Conservation (phyloP, 1,284 basidiomycete genomes). For the Ustilago shanxiensis region DNA sequence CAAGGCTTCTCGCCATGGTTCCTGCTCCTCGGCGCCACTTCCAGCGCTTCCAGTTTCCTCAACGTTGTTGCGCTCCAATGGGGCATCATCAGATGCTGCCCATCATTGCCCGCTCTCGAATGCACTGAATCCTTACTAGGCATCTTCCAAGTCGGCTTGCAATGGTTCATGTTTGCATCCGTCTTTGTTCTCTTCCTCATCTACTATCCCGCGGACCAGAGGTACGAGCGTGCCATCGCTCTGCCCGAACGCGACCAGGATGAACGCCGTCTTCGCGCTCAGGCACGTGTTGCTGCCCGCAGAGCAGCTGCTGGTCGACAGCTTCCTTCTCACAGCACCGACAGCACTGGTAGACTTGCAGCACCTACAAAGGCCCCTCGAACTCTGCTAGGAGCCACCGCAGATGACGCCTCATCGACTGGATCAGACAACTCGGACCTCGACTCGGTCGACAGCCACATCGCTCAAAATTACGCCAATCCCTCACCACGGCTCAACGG, state of each 20-base stretch:
- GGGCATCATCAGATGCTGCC: constrained; percentile 85
- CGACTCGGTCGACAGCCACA: constrained; percentile 66
- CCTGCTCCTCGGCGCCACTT: constrained; percentile 88
- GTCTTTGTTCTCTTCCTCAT: constrained; percentile 89
- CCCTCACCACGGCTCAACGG: constrained; percentile 1
- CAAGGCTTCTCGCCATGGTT: constrained; percentile 93
- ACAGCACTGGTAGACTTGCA: constrained; percentile 12
- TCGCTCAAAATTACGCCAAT: constrained; percentile 63
- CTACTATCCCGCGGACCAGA: constrained; percentile 88
- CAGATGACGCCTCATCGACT: constrained; percentile 53
- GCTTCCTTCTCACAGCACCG: constrained; percentile 6
- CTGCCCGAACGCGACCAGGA: constrained; percentile 34
- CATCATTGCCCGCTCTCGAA: constrained; percentile 58
- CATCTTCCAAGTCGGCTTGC: constrained; percentile 83
- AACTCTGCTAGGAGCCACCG: constrained; percentile 7
- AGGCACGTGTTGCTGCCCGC: constrained; percentile 38
- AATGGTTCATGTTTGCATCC: constrained; percentile 87
- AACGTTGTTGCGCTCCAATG: constrained; percentile 84
- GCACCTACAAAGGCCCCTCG: constrained; percentile 24
- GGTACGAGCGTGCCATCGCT: constrained; percentile 73
- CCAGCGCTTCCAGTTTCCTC: constrained; percentile 69
- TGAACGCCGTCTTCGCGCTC: constrained; percentile 27
- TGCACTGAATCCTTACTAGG: constrained; percentile 88
- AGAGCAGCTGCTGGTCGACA: constrained; percentile 31
- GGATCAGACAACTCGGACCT: constrained; percentile 63